Conservation (phyloP, 345 rosid genomes). For the Physaria fendleri region DNA sequence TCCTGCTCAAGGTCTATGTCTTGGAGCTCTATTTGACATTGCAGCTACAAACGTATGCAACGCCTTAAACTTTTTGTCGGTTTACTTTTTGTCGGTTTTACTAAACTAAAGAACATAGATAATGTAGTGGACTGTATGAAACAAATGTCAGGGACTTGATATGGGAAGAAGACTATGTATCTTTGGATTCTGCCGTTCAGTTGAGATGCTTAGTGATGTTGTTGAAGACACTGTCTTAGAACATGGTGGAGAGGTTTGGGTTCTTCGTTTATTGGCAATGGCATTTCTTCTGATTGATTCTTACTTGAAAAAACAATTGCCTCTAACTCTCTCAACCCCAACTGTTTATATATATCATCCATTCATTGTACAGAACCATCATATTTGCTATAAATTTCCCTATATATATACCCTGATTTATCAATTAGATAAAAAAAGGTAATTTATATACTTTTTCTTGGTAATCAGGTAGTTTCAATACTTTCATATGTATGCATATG, state of each 20-base stretch:
- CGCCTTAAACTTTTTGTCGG: background rate
- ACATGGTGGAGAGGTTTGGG: conserved; percentile 85
- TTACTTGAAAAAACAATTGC: background rate
- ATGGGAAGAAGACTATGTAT: conserved; percentile 92
- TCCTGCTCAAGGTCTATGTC: conserved; percentile 71
- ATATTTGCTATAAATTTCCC: background rate
- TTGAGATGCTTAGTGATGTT: conserved; percentile 95
- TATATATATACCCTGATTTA: background rate
- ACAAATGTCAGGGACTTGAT: conserved; percentile 66
- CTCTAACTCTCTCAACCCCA: conserved; percentile 16
- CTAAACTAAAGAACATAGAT: background rate
- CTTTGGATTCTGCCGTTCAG: conserved; percentile 88
- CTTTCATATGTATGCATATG: no score
- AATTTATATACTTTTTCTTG: no score
- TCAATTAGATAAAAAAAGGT: background rate
- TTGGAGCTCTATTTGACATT: conserved; percentile 84
- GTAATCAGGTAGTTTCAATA: no score
- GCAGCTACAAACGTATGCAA: conserved; percentile 82
- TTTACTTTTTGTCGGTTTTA: background rate
- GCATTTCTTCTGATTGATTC: conserved; percentile 59
- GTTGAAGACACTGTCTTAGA: conserved; percentile 88
- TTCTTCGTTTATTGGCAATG: conserved; percentile 67
- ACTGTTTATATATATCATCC: conserved; percentile 25
- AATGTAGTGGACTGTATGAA: background rate
- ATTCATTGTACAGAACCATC: conserved; percentile 31